Conservation (phyloP, 164 flowering plant genomes). For the Magnolia officinalis region DNA sequence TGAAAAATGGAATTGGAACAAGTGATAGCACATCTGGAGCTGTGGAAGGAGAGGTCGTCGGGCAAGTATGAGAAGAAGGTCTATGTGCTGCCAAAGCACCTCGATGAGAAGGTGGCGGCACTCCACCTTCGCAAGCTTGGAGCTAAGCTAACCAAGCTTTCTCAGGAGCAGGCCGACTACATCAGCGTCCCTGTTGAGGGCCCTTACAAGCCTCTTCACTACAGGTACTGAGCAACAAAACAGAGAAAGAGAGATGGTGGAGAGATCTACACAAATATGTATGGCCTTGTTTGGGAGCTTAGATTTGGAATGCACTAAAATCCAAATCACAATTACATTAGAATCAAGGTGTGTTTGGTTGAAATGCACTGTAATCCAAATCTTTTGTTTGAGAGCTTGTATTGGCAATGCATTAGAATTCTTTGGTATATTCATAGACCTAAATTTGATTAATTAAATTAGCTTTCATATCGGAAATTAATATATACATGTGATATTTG, state of each 20-base stretch:
- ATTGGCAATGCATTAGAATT: too few relatives aligned
- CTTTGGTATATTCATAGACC: too few relatives aligned
- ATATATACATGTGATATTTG: too few relatives aligned
- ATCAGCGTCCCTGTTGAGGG: constrained; percentile 20
- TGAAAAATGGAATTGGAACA: not conserved
- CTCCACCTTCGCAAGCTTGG: constrained; percentile 29
- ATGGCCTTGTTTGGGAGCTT: too few relatives aligned
- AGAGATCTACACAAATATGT: not conserved
- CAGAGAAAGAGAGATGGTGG: not conserved
- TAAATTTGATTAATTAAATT: too few relatives aligned
- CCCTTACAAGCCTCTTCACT: constrained; percentile 26
- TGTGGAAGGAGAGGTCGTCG: constrained; percentile 21
- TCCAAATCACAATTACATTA: too few relatives aligned
- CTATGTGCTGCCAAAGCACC: constrained; percentile 26
- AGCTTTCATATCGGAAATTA: too few relatives aligned
- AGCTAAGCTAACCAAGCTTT: constrained; percentile 23
- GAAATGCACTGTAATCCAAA: too few relatives aligned
- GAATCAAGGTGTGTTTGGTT: too few relatives aligned
- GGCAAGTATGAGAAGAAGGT: constrained; percentile 28
- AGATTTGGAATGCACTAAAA: too few relatives aligned
- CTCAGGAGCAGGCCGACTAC: constrained; percentile 20
- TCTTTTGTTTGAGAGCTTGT: too few relatives aligned
- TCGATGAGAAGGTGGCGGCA: constrained; percentile 24
- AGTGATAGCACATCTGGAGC: constrained; percentile 28
- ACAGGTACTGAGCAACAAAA: constrained; percentile 13